phyloP scores from a whole-genome alignment of 2,329 filamentous ascomycete genomes.

The Helotiales sp. region DNA sequence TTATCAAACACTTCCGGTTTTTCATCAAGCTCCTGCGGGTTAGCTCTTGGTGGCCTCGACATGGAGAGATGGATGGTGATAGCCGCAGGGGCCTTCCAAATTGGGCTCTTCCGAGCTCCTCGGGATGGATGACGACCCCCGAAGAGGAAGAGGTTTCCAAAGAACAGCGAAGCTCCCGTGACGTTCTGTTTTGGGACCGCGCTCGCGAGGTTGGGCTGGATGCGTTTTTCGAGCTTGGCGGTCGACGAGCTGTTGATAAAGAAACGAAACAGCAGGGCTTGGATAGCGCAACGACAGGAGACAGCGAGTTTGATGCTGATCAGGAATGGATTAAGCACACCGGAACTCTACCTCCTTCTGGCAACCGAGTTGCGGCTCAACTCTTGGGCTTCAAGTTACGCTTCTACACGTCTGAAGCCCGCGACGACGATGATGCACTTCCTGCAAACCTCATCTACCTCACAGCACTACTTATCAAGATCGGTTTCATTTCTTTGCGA shows the following conservation, averaged over 20 bases:
- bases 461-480: slow-evolving; percentile 90
- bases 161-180: slow-evolving; percentile 65
- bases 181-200: slow-evolving; percentile 79
- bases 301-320: slow-evolving; percentile 56
- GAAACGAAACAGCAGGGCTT: slow-evolving; percentile 55
- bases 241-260: slow-evolving; percentile 66
- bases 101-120: slow-evolving; percentile 80
- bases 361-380: slow-evolving; percentile 91
- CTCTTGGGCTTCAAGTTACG: slow-evolving; percentile 95
- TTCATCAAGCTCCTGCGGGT: slow-evolving; percentile 90
- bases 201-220: slow-evolving; percentile 77
- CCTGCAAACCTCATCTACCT: slow-evolving; percentile 94
- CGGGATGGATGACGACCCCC: slow-evolving; percentile 66
- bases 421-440: slow-evolving; percentile 75
- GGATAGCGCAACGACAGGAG: slow-evolving; percentile 45
- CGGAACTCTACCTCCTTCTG: slow-evolving; percentile 78
- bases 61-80: slow-evolving; percentile 53
- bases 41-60: slow-evolving; percentile 96
- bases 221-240: slow-evolving; percentile 89
- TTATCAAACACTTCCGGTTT: slow-evolving; percentile 92
- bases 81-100: slow-evolving; percentile 71
- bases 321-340: slow-evolving; percentile 81
- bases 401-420: slow-evolving; percentile 85
- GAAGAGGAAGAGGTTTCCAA: slow-evolving; percentile 68
- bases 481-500: slow-evolving; percentile 90